These are phyloP conservation scores for Salix purpurea DNA, from an alignment of 345 rosid genomes.

Conservation along the genomic window DNA sequence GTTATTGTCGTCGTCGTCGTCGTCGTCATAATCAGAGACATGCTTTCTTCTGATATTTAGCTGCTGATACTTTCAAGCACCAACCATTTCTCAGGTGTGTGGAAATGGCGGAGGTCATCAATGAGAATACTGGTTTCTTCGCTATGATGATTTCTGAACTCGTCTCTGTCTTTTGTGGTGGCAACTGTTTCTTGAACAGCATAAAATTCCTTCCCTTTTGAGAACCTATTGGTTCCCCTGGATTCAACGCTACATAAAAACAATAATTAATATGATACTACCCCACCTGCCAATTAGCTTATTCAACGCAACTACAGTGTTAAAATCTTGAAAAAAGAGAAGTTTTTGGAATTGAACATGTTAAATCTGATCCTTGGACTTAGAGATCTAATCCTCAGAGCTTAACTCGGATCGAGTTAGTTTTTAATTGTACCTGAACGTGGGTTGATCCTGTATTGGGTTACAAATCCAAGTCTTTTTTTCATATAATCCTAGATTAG, in stretches of 20 bases:
- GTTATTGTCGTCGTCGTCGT: no score
- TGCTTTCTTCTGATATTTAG: no score
- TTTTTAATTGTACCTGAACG: no score
- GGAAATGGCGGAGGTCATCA: background rate
- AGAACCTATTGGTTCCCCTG: conserved; percentile 19
- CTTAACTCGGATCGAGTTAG: no score
- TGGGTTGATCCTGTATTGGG: no score
- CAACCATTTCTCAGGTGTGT: background rate
- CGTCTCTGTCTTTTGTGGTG: conserved; percentile 13
- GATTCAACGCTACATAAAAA: conserved; percentile 11
- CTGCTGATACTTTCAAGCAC: no score
- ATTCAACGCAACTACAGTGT: background rate
- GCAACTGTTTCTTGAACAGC: conserved; percentile 17
- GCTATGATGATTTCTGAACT: background rate
- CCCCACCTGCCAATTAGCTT: background rate
- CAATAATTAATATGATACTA: background rate
- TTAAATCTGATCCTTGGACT: no score
- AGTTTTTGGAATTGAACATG: no score
- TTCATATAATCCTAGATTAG: no score
- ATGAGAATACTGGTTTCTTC: background rate
- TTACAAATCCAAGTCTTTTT: no score
- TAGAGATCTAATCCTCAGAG: no score
- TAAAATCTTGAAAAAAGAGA: no score
- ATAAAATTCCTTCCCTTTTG: conserved; percentile 17
- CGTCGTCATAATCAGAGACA: background rate